Base-by-base conservation (phyloP, 352 stramenopile species). In the Phytophthora constricta region DNA sequence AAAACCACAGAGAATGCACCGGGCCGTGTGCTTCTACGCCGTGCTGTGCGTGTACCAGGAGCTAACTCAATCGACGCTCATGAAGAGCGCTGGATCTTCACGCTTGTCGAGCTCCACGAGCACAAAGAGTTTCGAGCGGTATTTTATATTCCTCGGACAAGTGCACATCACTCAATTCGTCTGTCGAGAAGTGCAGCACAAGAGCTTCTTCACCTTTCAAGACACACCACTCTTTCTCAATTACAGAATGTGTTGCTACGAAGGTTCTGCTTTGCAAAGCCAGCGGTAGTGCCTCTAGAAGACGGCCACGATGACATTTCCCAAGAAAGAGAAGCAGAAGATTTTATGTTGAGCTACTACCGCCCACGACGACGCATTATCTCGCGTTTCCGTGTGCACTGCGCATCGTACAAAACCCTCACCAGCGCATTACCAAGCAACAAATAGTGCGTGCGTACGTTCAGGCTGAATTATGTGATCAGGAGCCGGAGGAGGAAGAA, bases 391-490 rank as follows among this genome's bases (percentile, higher is more conserved):
- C 78, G 5, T 79, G 70, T 1, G 71, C 58, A 16, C 56, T 93
- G 19, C 80, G 61, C 14, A 72, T 85, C 19, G 39, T 68, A 1
- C 34, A 68, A 17, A 75, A 72, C 19, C 66, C 67, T 4, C 70
- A 89, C 10, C 84, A 92, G 14, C 13, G 25, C 0, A 34, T 93
- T 3, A 60, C 74, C 8, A 77, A 76, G 26, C 69, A 75, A 4
- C 50, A 70, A 7, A 66, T 89, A 5, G 33, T 83, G 9, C 80
- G 82, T 0, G 56, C 46, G 23, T 90, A 90, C 49, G 57, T 91
- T 7, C 84, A 93, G 62, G 80, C 84, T 8, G 86, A 93, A 39
- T 68, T 81, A 0, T 65, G 68, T 10, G 58, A 66, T 9, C 23
- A 52, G 7, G 47, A 70, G 46, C 16, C 52, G 10, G 26, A 47